Evolutionary conservation across 2,329 filamentous ascomycete genomes (phyloP), one percentile per base, ranked within the genome.

Genomic region (Cordyceps farinosa): DNA sequence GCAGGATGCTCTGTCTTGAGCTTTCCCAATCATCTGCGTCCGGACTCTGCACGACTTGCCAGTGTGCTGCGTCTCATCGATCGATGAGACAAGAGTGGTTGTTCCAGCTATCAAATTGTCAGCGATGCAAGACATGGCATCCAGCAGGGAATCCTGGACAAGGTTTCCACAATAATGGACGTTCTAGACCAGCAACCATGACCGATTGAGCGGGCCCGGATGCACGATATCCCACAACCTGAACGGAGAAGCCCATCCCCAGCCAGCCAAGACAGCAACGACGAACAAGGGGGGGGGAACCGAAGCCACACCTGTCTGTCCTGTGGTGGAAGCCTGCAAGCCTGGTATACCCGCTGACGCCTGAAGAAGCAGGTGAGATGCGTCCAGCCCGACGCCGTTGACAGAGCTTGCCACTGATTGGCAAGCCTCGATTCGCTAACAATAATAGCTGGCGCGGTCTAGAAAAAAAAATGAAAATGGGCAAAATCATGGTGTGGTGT

Each of bases 161-260:
- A 11, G 3, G 51, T 48, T 56, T 62, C 59, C 60, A 62, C 52
- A 32, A 32, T 56, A 48, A 55, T 48, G 8, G 59, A 42, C 51
- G 60, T 62, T 62, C 60, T 62, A 57, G 52, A 62, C 60, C 60
- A 55, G 50, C 40, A 47, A 50, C 50, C 48, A 53, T 54, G 51
- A 22, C 60, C 60, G 60, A 56, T 62, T 45, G 44, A 57, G 60
- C 60, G 60, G 60, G 60, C 53, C 60, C 45, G 34, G 52, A 57
- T 62, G 60, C 60, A 56, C 52, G 36, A 56, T 57, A 34, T 56
- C 29, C 60, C 36, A 52, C 50, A 34, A 29, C 55, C 44, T 27
- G 32, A 13, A 50, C 30, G 34, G 17, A 52, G 15, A 61, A n/a
- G 13, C 38, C 48, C 34, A 36, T 50, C 58, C 47, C 47, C 38